Evolutionary conservation across 2,329 filamentous ascomycete species (phyloP), one percentile per base, ranked within the genome.

Genomic region (Fonsecaea monophora): DNA sequence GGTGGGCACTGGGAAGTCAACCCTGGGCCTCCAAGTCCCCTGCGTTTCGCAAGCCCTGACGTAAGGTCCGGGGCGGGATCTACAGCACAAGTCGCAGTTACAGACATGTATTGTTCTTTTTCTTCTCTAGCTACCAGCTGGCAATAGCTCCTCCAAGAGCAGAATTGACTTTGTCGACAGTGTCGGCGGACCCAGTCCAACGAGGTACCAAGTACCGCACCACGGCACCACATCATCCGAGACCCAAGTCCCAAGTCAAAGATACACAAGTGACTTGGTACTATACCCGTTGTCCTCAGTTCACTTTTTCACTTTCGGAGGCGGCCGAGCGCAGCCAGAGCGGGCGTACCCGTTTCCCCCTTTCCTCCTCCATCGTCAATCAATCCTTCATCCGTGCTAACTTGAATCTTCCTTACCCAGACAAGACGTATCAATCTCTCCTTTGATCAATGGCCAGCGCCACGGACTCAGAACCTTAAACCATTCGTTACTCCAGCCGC

Each of bases 341-440:
- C 65, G 65, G 65, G 48, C 60, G 35, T 53, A 60, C 34, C 65
- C 65, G 65, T 37, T 21, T 2, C 25, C 45, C 48, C 25, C 48
- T 55, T n/a, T 42, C 53, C 57, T 42, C 53, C 57, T 50, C 25
- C 57, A 59, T 18, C 6, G 57, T 18, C 42, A 50, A 45, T 42
- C 42, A 53, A 32, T 54, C 50, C 50, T 42, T 42, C 40, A 13
- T 40, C 9, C 38, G 40, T 42, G 18, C 40, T 42, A 42, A 42
- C 40, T 42, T n/a, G 40, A 25, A 42, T 42, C 40, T 42, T 5
- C 13, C 40, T 42, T 2, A 6, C 21, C 10, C 38, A 34, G 21
- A 60, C 45, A 32, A 38, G 10, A 21, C 18, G 12, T 7, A 61
- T 21, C 45, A 35, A 61, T 30, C 18, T 30, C 15, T 15, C 10